Evolutionary conservation across 768 basidiomycete species (phyloP), one percentile per base, ranked within the genome.

Genomic region (Mycena epipterygia): DNA sequence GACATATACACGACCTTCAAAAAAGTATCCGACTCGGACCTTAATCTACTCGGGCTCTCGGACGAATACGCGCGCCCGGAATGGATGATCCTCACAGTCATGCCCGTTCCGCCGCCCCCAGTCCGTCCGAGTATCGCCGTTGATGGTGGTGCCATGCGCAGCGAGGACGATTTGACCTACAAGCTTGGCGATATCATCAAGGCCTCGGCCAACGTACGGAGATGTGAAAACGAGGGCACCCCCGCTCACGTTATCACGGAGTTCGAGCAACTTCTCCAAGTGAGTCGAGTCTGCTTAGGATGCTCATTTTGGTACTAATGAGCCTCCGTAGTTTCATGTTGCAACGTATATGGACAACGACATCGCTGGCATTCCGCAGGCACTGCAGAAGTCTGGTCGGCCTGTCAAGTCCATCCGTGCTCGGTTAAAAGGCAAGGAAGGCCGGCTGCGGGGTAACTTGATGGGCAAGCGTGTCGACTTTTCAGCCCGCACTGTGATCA

Each of bases 291-390:
- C 66, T 30, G 63, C 37, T 14, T 55, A 56, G 19, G 19, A 61
- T 32, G 25, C 42, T 64, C 33, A 60, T 42, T 61, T 56, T 29
- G 52, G 68, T 70, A 64, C n/a, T 67, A 23, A 49, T n/a, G 25
- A 46, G n/a, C 17, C 37, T 49, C 68, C 4, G 16, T 74, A 98
- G 95, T 99, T 97, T 79, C 98, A 99, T 78, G 96, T 98, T 69
- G 98, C 98, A 3, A 99, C 98, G 0, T 99, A 99, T 79, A 99
- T 99, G 97, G 98, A 99, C 79, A 99, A 99, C 78, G 97, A 99
- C 78, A 97, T 99, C 67, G 96, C 98, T 37, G 98, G 98, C 51
- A 95, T 98, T 39, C 98, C 98, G 1, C 97, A 98, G 77, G 96
- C 98, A 2, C 83, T 97, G 74, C 98, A 99, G 77, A 99, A 99